Percentiles rank a stretch among this genome's conserved stretches.
phyloP scores from a whole-genome alignment of 2,329 filamentous ascomycete genomes.

The Penicillium griseofulvum region DNA sequence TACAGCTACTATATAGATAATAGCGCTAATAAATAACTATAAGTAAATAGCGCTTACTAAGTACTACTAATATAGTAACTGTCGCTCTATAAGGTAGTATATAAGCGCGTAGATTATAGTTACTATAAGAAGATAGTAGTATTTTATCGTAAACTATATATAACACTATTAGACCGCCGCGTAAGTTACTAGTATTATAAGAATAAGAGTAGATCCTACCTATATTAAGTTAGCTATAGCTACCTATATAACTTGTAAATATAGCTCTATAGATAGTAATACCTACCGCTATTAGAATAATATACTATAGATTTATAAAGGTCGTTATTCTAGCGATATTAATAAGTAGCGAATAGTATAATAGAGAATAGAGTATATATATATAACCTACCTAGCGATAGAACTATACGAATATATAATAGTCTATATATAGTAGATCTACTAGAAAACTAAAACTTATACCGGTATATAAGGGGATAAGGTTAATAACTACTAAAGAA shows the following conservation, averaged over 20 bases:
- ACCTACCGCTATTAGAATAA: not conserved
- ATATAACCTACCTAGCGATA: not conserved
- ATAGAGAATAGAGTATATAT: not conserved
- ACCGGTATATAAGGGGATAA: not conserved
- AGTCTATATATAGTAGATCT: not conserved
- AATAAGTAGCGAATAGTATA: not conserved
- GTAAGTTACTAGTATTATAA: not conserved
- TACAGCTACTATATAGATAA: not conserved
- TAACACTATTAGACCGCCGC: not conserved
- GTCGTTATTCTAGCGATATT: not conserved
- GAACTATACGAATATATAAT: not conserved
- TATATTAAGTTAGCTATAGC: not conserved
- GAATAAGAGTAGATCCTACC: not conserved
- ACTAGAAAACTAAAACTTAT: not conserved
- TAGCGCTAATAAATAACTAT: not conserved
- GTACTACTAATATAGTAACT: not conserved
- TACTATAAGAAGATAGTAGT: not conserved
- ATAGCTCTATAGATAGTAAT: not conserved
- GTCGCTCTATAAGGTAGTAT: not conserved
- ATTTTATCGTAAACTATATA: not conserved
- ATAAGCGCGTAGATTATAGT: not conserved
- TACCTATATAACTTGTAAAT: not conserved
- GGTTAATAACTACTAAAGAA: not conserved
- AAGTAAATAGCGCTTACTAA: not conserved
- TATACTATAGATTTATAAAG: not conserved